A percentile compares a stretch with the other conserved stretches of the same genome.
Evolutionary conservation across 148 eudicot genomes (phyloP).

Genomic region (Amaranthus cruentus): DNA sequence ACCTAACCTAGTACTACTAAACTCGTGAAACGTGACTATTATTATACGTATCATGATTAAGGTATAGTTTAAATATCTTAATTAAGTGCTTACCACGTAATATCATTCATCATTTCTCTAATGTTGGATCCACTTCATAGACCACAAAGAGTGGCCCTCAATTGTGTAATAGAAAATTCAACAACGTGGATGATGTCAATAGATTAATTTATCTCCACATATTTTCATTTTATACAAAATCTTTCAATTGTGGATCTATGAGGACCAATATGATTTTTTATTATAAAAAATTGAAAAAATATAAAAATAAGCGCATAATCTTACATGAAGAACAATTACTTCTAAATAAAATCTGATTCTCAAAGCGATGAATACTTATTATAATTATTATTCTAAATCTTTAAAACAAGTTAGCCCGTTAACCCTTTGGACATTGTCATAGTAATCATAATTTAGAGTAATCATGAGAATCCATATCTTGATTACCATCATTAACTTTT

Average conservation of each 20-base stretch:
- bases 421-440: no score
- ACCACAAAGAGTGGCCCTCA: slow-evolving; percentile 6
- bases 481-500: no score
- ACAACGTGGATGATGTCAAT: background rate
- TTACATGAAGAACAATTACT: no score
- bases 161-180: background rate
- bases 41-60: background rate
- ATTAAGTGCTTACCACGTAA: background rate
- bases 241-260: background rate
- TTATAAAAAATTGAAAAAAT: no score
- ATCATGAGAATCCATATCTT: no score
- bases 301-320: no score
- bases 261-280: background rate
- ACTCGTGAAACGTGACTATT: background rate
- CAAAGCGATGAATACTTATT: no score
- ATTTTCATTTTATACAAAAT: background rate
- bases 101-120: background rate
- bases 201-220: background rate
- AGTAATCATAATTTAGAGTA: no score
- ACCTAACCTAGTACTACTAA: background rate
- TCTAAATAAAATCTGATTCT: no score
- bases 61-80: background rate
- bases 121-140: slow-evolving; percentile 10
- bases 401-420: no score
- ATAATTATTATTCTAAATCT: no score